Evolutionary conservation across 2,329 filamentous ascomycete species (phyloP).

Genomic region (Ceratocystiopsis minuta): DNA sequence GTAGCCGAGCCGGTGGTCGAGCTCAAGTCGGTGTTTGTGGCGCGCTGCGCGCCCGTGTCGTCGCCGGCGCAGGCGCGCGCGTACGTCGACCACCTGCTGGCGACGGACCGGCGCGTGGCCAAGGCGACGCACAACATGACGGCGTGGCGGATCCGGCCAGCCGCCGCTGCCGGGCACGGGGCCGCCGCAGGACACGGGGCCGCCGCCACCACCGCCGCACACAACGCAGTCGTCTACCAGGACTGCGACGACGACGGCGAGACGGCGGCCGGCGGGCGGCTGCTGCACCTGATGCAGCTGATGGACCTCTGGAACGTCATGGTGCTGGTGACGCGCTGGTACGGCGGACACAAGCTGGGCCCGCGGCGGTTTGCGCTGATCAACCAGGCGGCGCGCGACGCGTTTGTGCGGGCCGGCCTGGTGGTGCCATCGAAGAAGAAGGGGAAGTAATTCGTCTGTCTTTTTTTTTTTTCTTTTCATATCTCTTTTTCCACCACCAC

Average conservation of each 20-base stretch:
- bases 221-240: slow-evolving; percentile 39
- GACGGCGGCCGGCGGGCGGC: slow-evolving; percentile 67
- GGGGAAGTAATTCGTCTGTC: slow-evolving; percentile 14
- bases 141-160: slow-evolving; percentile 63
- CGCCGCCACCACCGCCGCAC: slow-evolving; percentile 19
- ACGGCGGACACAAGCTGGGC: slow-evolving; percentile 76
- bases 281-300: slow-evolving; percentile 81
- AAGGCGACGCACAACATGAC: slow-evolving; percentile 88
- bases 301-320: slow-evolving; percentile 90
- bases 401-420: slow-evolving; percentile 59
- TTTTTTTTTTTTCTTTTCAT: not conserved
- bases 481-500: not conserved
- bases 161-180: slow-evolving; percentile 30
- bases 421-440: slow-evolving; percentile 36
- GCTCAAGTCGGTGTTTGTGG: slow-evolving; percentile 77
- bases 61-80: slow-evolving; percentile 52
- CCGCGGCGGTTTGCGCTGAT: slow-evolving; percentile 83
- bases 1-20: slow-evolving; percentile 58
- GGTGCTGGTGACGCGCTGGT: slow-evolving; percentile 90
- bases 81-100: slow-evolving; percentile 58
- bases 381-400: slow-evolving; percentile 70
- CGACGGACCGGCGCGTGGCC: slow-evolving; percentile 70
- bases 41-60: slow-evolving; percentile 51
- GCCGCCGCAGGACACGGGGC: slow-evolving; percentile 16
- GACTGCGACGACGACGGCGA: slow-evolving; percentile 96